Base-by-base conservation (phyloP, 1,139 yeast species). In the Zygosaccharomyces sapae region DNA sequence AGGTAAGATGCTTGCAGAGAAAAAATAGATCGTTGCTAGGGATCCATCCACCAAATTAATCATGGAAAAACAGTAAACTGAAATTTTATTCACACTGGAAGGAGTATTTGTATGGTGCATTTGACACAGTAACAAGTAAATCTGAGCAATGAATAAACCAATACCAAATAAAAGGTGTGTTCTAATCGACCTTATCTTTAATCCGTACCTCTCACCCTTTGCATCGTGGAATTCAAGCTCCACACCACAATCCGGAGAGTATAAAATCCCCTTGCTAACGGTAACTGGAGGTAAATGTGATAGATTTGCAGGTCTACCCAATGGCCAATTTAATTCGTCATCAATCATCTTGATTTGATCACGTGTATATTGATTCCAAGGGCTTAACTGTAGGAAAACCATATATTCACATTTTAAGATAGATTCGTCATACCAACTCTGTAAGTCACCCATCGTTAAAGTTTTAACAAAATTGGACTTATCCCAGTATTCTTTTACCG, bases 231-330 rank as follows among this genome's bases (percentile, higher is more conserved):
- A 56, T 2, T 70, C 64, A 8, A 86, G 54, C 0, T 76, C 65
- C 2, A 83, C 62, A 0, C 90, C 95, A 70, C 97, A 90, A 62
- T 90, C 96, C 0, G 97, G 97, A 0, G 96, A 87, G 59, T 86
- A 89, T 13, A 87, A 52, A 19, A 86, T 54, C 4, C 83, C 86
- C 7, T 75, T 68, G 5, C 75, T 65, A 9, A 88, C 60, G 31
- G 68, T 69, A 13, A 90, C 57, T 2, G 67, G 62, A 0, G 96
- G 97, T 1, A 83, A 63, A 0, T 62, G 51, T 5, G 77, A 74
- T 16, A 68, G 54, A 42, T 67, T 61, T 13, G 83, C 75, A 1
- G 97, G 97, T 49, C 84, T 71, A 1, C 97, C 97, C 31, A 76
- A 63, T 0, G 97, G 97, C 54, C 75, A 70, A 12, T 59, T 65